A percentile compares a stretch with the other conserved stretches of the same genome.
phyloP scores from a whole-genome alignment of 768 basidiomycete species.

The Rhizopogon vesiculosus region DNA sequence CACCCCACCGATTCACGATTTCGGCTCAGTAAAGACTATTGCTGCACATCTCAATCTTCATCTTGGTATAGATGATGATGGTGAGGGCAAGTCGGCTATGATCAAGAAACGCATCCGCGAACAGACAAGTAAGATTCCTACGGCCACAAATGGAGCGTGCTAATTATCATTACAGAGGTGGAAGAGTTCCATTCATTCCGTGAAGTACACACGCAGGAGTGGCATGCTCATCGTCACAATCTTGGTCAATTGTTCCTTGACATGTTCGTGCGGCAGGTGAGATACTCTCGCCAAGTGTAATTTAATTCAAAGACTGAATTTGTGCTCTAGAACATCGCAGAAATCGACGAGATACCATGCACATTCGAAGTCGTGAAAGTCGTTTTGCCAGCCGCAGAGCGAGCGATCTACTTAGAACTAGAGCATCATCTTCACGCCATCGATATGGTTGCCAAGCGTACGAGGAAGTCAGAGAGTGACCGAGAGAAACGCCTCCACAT shows the following conservation, averaged over 20 bases:
- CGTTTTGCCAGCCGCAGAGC: conserved; percentile 85
- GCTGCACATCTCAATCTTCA: conserved; percentile 87
- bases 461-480: conserved; percentile 71
- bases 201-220: conserved; percentile 86
- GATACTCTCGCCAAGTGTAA: conserved; percentile 12
- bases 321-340: conserved; percentile 74
- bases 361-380: conserved; percentile 58
- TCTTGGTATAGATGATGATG: conserved; percentile 86
- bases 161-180: conserved; percentile 49
- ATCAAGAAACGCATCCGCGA: conserved; percentile 80
- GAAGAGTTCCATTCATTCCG: conserved; percentile 97
- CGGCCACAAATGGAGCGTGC: conserved; percentile 1
- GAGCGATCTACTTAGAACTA: conserved; percentile 90
- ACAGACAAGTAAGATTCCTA: conserved; percentile 61
- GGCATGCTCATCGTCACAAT: conserved; percentile 85
- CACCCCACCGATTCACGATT: conserved; percentile 90
- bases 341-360: conserved; percentile 94
- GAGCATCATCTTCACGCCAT: conserved; percentile 89
- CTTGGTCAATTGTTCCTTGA: conserved; percentile 81
- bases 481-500: conserved; percentile 84
- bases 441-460: conserved; percentile 72
- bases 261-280: conserved; percentile 79
- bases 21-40: conserved; percentile 86
- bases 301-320: conserved; percentile 9
- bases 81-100: conserved; percentile 68